These are phyloP conservation scores for Gentiana macrophylla DNA, from an alignment of 257 asterid genomes.

Conservation along the genomic window DNA sequence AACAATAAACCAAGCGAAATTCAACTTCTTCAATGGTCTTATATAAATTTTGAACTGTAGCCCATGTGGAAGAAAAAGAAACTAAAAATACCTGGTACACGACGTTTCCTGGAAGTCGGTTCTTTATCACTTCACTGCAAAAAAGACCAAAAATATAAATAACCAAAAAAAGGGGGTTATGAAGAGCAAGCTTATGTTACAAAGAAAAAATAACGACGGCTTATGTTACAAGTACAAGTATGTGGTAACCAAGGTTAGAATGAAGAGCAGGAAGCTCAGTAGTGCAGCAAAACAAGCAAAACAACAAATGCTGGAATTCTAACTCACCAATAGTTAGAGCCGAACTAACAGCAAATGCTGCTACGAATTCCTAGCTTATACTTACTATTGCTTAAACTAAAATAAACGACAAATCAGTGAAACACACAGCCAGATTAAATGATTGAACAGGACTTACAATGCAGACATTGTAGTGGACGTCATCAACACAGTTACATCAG, in stretches of 20 bases:
- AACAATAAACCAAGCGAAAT: neutral
- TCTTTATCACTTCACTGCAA: slow-evolving; percentile 76
- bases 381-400: neutral
- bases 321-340: too few species aligned
- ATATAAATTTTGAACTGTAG: neutral
- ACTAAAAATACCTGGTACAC: slow-evolving; percentile 52
- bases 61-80: neutral
- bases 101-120: slow-evolving; percentile 33
- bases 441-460: slow-evolving; percentile 40
- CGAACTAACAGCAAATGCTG: too few species aligned
- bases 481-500: slow-evolving; percentile 68
- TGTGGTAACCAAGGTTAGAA: too few species aligned
- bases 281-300: too few species aligned
- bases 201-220: too few species aligned
- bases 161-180: too few species aligned
- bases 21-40: neutral
- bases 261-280: too few species aligned
- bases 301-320: too few species aligned
- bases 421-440: slow-evolving; percentile 3
- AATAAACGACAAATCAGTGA: neutral
- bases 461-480: slow-evolving; percentile 78
- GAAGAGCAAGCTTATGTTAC: too few species aligned
- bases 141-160: slow-evolving; percentile 6
- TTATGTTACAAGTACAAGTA: too few species aligned
- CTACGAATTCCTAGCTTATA: neutral